These are phyloP conservation scores for Halteria grandinella DNA, from an alignment of 73 alveolate species.

Conservation along the genomic window DNA sequence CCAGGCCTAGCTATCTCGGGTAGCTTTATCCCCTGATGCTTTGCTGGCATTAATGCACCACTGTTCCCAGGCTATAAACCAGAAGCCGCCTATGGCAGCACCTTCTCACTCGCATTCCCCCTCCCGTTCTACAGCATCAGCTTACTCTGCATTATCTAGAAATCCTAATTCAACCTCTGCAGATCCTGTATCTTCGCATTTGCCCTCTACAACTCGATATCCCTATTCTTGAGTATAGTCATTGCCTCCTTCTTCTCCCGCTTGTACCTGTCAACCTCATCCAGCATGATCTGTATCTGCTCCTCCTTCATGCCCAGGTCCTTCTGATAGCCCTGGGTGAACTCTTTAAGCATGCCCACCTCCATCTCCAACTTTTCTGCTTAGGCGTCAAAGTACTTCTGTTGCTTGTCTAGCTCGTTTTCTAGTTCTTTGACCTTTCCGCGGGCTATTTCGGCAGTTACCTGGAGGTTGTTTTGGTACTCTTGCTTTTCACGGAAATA, in stretches of 20 bases:
- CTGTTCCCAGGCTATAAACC: too few relatives aligned
- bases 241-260: conserved; percentile 41
- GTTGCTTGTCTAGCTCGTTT: conserved; percentile 39
- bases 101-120: too few relatives aligned
- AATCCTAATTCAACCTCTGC: conserved; percentile 8
- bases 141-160: not conserved
- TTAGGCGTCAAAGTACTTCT: conserved; percentile 33
- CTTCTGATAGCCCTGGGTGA: not conserved
- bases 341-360: conserved; percentile 47
- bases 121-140: conserved; percentile 9
- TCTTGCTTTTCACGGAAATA: conserved; percentile 42
- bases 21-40: too few relatives aligned
- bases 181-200: conserved; percentile 48
- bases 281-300: conserved; percentile 14
- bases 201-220: conserved; percentile 40
- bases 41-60: too few relatives aligned
- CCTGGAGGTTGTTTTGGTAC: conserved; percentile 13
- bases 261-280: conserved; percentile 34
- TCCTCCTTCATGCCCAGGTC: conserved; percentile 37
- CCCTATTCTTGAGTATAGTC: conserved; percentile 20
- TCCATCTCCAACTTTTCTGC: conserved; percentile 44
- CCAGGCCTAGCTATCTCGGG: too few relatives aligned
- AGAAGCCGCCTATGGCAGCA: too few relatives aligned
- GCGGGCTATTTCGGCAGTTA: conserved; percentile 43
- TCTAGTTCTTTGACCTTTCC: conserved; percentile 55